Evolutionary conservation across 1,139 yeast species (phyloP).

Genomic region (Diutina ranongensis): DNA sequence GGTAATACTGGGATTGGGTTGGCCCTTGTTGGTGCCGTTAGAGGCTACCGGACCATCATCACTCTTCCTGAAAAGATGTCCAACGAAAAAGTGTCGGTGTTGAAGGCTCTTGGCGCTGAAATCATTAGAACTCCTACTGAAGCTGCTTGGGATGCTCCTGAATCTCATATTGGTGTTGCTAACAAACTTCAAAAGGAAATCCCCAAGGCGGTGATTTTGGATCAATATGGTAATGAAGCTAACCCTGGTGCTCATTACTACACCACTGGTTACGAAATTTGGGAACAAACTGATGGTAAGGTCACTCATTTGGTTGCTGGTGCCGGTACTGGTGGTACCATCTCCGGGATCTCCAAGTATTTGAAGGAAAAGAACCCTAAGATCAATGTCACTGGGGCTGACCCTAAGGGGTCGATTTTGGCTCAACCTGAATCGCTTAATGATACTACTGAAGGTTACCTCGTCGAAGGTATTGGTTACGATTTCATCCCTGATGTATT

Average conservation of each 20-base stretch:
- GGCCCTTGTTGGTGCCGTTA: conserved; percentile 79
- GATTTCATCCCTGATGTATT: conserved; percentile 82
- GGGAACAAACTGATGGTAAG: conserved; percentile 69
- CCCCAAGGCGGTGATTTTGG: conserved; percentile 76
- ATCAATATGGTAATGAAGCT: conserved; percentile 69
- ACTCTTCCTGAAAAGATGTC: conserved; percentile 91
- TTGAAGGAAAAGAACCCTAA: conserved; percentile 61
- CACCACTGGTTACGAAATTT: conserved; percentile 81
- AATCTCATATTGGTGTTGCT: conserved; percentile 86
- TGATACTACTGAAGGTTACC: conserved; percentile 46
- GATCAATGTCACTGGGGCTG: conserved; percentile 65
- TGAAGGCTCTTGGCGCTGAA: conserved; percentile 85
- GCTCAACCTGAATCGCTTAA: conserved; percentile 75
- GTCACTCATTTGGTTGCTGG: conserved; percentile 76
- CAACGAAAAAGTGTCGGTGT: conserved; percentile 78
- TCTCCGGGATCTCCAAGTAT: conserved; percentile 67
- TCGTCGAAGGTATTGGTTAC: conserved; percentile 89
- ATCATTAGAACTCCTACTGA: conserved; percentile 87
- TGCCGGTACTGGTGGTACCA: conserved; percentile 86
- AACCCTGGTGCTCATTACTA: conserved; percentile 79
- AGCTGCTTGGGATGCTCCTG: conserved; percentile 92
- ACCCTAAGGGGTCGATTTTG: conserved; percentile 78
- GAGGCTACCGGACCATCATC: conserved; percentile 79
- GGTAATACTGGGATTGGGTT: conserved; percentile 88
- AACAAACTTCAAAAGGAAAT: conserved; percentile 71